Evolutionary conservation across 306 rosid species (phyloP).

Genomic region (Malus sylvestris): DNA sequence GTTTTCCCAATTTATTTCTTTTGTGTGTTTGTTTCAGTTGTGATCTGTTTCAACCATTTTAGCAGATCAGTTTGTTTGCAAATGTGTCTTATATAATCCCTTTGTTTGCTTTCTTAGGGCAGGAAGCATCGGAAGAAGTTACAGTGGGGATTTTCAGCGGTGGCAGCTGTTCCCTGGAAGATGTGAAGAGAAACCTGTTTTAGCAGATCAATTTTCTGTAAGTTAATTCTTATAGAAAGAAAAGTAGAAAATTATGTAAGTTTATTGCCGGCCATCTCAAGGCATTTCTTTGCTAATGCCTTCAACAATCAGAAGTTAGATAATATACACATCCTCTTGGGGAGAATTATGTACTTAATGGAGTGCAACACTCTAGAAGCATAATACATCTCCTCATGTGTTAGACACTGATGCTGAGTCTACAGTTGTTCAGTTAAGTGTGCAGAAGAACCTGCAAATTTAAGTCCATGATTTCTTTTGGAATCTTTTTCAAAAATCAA

Average conservation of each 20-base stretch:
- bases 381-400: not conserved
- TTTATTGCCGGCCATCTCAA: conserved; percentile 15
- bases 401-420: not conserved
- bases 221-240: conserved; percentile 17
- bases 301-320: not conserved
- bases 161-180: conserved; percentile 71
- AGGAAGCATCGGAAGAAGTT: conserved; percentile 94
- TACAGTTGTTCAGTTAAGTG: not conserved
- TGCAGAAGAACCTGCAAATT: not conserved
- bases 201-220: conserved; percentile 93
- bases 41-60: conserved; percentile 5
- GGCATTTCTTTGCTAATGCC: conserved; percentile 8
- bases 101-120: conserved; percentile 36
- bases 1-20: conserved; percentile 9
- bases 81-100: not conserved
- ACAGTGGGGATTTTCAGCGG: conserved; percentile 82
- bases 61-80: too few relatives aligned
- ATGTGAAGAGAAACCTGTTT: conserved; percentile 80
- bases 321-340: not conserved
- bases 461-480: not conserved
- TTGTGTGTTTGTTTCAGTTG: not conserved
- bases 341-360: not conserved
- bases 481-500: not conserved
- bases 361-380: not conserved
- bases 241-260: conserved; percentile 31